Conservation (phyloP, 2,329 filamentous ascomycete genomes). For the Fusarium secorum region DNA sequence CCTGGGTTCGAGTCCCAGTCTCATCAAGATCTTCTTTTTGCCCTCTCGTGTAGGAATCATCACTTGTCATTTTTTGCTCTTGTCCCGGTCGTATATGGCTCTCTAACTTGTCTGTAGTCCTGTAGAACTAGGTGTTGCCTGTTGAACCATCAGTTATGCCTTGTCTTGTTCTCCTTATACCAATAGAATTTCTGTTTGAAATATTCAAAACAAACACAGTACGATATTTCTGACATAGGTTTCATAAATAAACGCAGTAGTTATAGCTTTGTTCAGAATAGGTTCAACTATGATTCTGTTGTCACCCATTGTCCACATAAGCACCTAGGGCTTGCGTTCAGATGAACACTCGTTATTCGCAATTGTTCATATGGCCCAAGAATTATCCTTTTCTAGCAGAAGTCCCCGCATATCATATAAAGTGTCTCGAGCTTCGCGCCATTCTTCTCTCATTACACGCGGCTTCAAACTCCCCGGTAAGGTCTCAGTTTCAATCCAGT, state of each 20-base stretch:
- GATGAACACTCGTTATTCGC: background rate
- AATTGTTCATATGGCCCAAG: background rate
- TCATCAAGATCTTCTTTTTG: constrained; percentile 21
- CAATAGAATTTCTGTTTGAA: background rate
- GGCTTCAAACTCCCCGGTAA: background rate
- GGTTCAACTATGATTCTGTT: background rate
- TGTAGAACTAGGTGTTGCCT: background rate
- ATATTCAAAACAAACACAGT: background rate
- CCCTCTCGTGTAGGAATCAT: no score
- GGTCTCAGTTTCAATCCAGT: background rate
- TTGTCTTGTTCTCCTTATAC: background rate
- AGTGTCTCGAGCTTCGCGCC: background rate
- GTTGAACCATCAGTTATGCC: background rate
- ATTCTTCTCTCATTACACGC: background rate
- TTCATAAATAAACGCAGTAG: background rate
- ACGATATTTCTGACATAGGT: background rate
- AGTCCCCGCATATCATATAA: background rate
- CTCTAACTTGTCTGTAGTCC: background rate
- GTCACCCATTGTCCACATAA: background rate
- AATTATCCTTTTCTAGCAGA: background rate
- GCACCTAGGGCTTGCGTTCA: background rate
- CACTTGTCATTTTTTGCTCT: background rate
- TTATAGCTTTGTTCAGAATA: background rate
- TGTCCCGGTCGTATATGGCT: no score
- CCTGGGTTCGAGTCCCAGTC: constrained; percentile 42